These are phyloP conservation scores for Fusarium sp. DNA, from an alignment of 2,329 filamentous ascomycete genomes.

Conservation along the genomic window DNA sequence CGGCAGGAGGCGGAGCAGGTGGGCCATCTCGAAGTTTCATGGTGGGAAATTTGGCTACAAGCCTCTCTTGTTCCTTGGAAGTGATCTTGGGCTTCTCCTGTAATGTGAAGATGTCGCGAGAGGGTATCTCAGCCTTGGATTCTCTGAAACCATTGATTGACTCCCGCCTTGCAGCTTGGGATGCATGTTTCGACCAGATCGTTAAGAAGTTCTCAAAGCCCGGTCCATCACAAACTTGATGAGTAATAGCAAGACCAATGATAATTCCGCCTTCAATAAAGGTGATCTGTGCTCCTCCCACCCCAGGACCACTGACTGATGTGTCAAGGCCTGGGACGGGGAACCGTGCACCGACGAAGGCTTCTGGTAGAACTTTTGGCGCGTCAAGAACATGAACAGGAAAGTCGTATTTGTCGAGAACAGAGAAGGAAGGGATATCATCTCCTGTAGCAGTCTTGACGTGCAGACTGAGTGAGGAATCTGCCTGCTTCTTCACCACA, in stretches of 20 bases:
- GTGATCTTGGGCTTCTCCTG: background rate
- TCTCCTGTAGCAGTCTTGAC: conserved; percentile 5
- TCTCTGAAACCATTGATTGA: background rate
- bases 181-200: conserved; percentile 16
- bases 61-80: background rate
- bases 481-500: conserved; percentile 8
- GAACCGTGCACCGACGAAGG: background rate
- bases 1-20: conserved; percentile 8
- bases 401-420: conserved; percentile 13
- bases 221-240: conserved; percentile 26
- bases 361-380: background rate
- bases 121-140: background rate
- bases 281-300: conserved; percentile 22
- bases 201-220: conserved; percentile 25
- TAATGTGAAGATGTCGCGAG: background rate
- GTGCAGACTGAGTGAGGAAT: conserved; percentile 10
- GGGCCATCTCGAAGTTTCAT: conserved; percentile 23
- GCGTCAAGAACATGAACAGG: conserved; percentile 18
- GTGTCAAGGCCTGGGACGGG: background rate
- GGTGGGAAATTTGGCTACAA: background rate
- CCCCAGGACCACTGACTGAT: conserved; percentile 1
- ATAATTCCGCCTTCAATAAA: conserved; percentile 27
- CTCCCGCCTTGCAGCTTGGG: background rate
- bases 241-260: conserved; percentile 20
- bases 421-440: background rate